phyloP scores from a whole-genome alignment of 176 grass and related monocot species.

The Carex kokanica region DNA sequence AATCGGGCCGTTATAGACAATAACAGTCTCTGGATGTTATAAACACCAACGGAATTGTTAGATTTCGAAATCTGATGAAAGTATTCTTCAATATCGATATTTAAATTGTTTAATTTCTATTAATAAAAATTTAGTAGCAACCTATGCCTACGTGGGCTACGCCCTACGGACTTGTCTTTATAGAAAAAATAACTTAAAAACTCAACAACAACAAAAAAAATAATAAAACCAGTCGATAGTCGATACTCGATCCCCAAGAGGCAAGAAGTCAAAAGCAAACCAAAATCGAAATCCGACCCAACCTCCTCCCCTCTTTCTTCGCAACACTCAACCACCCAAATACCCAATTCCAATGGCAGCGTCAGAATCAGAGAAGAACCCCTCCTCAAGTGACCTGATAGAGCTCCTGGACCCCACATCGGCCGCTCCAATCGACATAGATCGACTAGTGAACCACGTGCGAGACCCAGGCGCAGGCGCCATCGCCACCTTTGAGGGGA shows the following conservation, averaged over 20 bases:
- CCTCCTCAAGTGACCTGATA: slow-evolving; percentile 31
- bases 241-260: background rate
- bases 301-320: slow-evolving; percentile 21
- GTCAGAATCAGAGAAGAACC: background rate
- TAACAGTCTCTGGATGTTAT: no score
- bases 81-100: no score
- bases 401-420: slow-evolving; percentile 64
- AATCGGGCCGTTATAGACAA: no score
- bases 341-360: slow-evolving; percentile 15
- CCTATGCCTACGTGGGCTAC: no score
- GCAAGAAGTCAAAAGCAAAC: background rate
- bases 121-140: no score
- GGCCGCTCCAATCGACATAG: slow-evolving; percentile 41
- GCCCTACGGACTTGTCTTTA: no score
- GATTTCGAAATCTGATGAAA: no score
- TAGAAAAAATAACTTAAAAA: no score
- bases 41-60: no score
- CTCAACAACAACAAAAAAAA: no score
- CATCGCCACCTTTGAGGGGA: slow-evolving; percentile 93
- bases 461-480: slow-evolving; percentile 76
- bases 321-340: background rate
- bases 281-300: background rate
- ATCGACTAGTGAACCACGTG: slow-evolving; percentile 64
- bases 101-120: no score
- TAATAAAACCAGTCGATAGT: background rate